Evolutionary conservation across 352 stramenopile species (phyloP).

Genomic region (Globisporangium rhizosaccharum): DNA sequence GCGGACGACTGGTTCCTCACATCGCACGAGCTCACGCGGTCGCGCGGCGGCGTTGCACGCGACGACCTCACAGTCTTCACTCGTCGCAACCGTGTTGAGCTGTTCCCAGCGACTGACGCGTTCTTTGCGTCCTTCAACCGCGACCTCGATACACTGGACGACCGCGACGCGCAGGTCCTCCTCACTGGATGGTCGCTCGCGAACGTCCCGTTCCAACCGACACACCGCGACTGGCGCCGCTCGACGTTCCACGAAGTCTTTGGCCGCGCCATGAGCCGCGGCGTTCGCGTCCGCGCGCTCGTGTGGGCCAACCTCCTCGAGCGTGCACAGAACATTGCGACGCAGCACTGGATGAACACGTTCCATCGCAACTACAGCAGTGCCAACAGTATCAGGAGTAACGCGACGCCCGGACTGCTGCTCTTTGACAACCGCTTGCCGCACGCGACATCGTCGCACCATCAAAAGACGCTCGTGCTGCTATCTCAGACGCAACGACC

Average conservation of each 20-base stretch:
- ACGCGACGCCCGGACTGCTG: constrained; percentile 14
- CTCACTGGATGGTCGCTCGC: constrained; percentile 17
- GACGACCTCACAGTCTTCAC: background rate
- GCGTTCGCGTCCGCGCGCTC: constrained; percentile 21
- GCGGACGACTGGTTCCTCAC: constrained; percentile 10
- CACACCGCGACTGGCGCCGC: background rate
- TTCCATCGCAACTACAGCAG: background rate
- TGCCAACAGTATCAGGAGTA: background rate
- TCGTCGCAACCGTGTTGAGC: constrained; percentile 1
- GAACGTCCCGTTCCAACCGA: constrained; percentile 11
- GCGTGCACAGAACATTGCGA: constrained; percentile 5
- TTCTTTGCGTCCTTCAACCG: constrained; percentile 9
- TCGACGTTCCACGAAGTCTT: constrained; percentile 13
- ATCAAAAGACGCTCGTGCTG: constrained; percentile 69
- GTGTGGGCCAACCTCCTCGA: constrained; percentile 23
- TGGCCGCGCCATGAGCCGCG: constrained; percentile 11
- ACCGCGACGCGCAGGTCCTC: constrained; percentile 8
- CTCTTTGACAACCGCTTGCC: constrained; percentile 66
- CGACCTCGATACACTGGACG: constrained; percentile 10
- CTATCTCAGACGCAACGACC: constrained; percentile 17
- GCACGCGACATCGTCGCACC: constrained; percentile 48
- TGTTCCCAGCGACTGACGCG: constrained; percentile 8
- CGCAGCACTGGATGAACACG: constrained; percentile 23
- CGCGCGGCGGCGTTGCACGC: constrained; percentile 2
- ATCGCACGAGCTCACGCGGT: constrained; percentile 1